Evolutionary conservation across 148 eudicot species (phyloP).

Genomic region (Selenicereus undatus): DNA sequence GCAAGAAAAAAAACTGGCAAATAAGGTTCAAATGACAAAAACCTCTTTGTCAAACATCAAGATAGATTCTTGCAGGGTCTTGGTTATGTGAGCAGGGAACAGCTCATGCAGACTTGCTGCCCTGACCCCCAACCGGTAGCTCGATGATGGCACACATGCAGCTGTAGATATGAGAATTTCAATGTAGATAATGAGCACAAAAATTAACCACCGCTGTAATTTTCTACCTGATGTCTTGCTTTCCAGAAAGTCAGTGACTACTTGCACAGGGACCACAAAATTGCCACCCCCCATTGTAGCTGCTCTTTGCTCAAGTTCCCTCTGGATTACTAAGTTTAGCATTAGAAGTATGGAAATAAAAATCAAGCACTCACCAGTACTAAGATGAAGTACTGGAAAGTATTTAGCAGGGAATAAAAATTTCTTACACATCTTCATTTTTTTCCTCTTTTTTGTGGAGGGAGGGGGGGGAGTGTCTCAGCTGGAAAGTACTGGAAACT

Average conservation of each 20-base stretch:
- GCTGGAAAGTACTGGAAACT: too few relatives aligned
- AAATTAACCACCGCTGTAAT: background rate
- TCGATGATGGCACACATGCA: constrained; percentile 64
- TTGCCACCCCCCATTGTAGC: constrained; percentile 95
- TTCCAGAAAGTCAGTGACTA: constrained; percentile 73
- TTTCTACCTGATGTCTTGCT: constrained; percentile 65
- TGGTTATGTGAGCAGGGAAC: constrained; percentile 66
- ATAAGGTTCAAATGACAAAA: background rate
- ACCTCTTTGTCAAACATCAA: constrained; percentile 82
- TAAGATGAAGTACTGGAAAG: background rate
- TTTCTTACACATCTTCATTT: too few relatives aligned
- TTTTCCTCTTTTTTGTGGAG: too few relatives aligned
- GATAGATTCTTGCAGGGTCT: constrained; percentile 77
- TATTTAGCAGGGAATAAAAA: too few relatives aligned
- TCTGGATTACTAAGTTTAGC: constrained; percentile 34
- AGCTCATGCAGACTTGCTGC: constrained; percentile 80
- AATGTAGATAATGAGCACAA: background rate
- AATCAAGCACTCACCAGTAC: background rate
- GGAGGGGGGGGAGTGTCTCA: too few relatives aligned
- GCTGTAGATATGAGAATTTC: constrained; percentile 36
- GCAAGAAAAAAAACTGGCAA: background rate
- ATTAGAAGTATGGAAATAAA: constrained; percentile 7
- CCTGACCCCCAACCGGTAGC: constrained; percentile 88
- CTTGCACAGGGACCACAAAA: constrained; percentile 89
- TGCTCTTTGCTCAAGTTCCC: constrained; percentile 74